Evolutionary conservation across 257 asterid genomes (phyloP).

Genomic region (Ilex asprella): DNA sequence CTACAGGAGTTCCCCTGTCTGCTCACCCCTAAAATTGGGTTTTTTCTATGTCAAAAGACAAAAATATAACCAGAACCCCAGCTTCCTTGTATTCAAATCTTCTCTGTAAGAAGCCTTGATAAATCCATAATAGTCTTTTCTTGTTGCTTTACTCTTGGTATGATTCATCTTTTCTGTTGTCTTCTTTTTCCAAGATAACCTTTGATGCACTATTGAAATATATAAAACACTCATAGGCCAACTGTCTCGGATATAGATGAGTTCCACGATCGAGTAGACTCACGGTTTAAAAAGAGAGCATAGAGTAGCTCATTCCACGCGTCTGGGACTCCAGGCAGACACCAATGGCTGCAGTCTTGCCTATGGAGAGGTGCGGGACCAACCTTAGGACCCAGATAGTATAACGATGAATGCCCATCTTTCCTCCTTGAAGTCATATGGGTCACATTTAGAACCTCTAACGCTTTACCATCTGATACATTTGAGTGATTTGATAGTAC

Average conservation of each 20-base stretch:
- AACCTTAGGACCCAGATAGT: conserved; percentile 50
- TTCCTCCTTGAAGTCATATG: conserved; percentile 69
- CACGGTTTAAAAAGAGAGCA: conserved; percentile 51
- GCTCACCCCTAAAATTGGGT: conserved; percentile 4
- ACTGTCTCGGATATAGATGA: conserved; percentile 22
- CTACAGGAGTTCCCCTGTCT: neutral
- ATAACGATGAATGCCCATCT: conserved; percentile 86
- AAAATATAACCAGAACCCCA: conserved; percentile 14
- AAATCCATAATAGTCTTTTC: too few relatives aligned
- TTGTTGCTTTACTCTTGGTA: too few relatives aligned
- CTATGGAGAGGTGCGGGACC: conserved; percentile 55
- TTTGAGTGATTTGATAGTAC: conserved; percentile 27
- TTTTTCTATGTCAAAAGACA: neutral
- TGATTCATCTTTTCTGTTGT: too few relatives aligned
- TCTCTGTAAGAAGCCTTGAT: neutral
- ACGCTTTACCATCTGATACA: conserved; percentile 18
- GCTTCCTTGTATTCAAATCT: conserved; percentile 12
- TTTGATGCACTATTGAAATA: neutral
- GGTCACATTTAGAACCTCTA: conserved; percentile 55
- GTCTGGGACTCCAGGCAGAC: conserved; percentile 88
- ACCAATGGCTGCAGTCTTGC: conserved; percentile 99
- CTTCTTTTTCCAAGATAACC: too few relatives aligned
- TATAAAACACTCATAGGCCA: conserved; percentile 16
- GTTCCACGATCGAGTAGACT: conserved; percentile 12
- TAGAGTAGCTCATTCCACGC: conserved; percentile 84